Percentiles rank a stretch among this genome's conserved stretches.
phyloP scores from a whole-genome alignment of 148 eudicot genomes.

The Silene latifolia region DNA sequence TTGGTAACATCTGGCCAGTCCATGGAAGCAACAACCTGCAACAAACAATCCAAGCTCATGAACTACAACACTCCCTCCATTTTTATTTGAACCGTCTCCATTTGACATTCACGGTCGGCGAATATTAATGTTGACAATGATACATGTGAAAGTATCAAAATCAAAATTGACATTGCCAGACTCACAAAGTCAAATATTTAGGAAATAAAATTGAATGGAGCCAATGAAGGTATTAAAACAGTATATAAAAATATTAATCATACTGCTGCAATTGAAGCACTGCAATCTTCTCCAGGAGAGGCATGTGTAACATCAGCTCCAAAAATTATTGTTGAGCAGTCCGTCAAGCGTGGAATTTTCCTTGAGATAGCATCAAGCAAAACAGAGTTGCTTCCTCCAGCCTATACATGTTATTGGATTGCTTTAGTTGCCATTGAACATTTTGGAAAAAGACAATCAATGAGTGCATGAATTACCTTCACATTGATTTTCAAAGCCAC shows the following conservation, averaged over 20 bases:
- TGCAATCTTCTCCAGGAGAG: constrained; percentile 74
- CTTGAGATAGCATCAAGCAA: constrained; percentile 32
- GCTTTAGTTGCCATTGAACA: not conserved
- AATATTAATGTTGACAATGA: too few species aligned
- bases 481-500: constrained; percentile 80
- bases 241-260: not conserved
- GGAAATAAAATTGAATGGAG: too few species aligned
- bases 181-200: too few species aligned
- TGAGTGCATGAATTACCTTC: constrained; percentile 43
- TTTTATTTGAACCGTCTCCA: too few species aligned
- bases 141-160: too few species aligned
- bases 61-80: not conserved
- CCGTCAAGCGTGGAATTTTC: constrained; percentile 46
- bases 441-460: not conserved
- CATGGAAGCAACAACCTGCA: constrained; percentile 87
- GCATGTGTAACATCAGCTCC: constrained; percentile 98
- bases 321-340: constrained; percentile 63
- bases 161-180: too few species aligned
- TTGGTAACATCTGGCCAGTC: constrained; percentile 82
- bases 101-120: too few species aligned
- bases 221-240: not conserved
- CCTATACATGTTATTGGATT: constrained; percentile 32
- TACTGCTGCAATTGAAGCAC: constrained; percentile 91
- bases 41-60: not conserved
- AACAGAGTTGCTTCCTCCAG: constrained; percentile 67